Evolutionary conservation across 148 eudicot species (phyloP).

Genomic region (Limonium bicolor): DNA sequence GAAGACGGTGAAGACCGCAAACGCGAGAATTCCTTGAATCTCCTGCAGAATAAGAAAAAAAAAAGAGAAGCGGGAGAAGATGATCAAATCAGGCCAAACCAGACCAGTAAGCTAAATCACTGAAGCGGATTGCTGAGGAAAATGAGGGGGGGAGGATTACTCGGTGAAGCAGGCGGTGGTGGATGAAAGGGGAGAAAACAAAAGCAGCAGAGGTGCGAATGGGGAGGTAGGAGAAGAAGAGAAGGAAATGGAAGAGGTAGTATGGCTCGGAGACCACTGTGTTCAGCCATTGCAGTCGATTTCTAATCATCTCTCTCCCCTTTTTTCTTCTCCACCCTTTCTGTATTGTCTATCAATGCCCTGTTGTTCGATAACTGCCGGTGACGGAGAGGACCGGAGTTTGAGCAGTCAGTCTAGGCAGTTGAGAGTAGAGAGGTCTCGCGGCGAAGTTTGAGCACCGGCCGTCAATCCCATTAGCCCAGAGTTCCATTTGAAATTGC

Average conservation of each 20-base stretch:
- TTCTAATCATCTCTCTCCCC: constrained; percentile 18
- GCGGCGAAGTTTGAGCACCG: too few relatives aligned
- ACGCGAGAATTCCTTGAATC: constrained; percentile 73
- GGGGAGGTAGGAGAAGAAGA: constrained; percentile 81
- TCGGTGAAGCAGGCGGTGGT: constrained; percentile 54
- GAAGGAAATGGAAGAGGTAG: constrained; percentile 52
- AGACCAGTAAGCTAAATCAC: background rate
- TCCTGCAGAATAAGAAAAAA: constrained; percentile 31
- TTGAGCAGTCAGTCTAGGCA: too few relatives aligned
- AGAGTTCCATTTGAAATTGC: too few relatives aligned
- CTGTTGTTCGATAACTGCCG: too few relatives aligned
- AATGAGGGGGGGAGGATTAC: constrained; percentile 16
- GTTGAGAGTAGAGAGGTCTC: too few relatives aligned
- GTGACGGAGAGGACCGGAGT: too few relatives aligned
- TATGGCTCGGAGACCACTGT: constrained; percentile 48
- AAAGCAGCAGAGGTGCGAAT: constrained; percentile 52
- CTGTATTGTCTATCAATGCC: too few relatives aligned
- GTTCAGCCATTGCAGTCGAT: constrained; percentile 35
- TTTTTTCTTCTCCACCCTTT: too few relatives aligned
- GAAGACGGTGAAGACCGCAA: constrained; percentile 35
- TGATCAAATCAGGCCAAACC: background rate
- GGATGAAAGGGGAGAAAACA: constrained; percentile 36
- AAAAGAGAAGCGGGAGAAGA: too few relatives aligned
- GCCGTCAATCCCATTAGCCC: too few relatives aligned
- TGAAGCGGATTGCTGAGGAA: background rate